These are phyloP conservation scores for Cyclotella sp. DNA, from an alignment of 108 stramenopile genomes.

Conservation along the genomic window DNA sequence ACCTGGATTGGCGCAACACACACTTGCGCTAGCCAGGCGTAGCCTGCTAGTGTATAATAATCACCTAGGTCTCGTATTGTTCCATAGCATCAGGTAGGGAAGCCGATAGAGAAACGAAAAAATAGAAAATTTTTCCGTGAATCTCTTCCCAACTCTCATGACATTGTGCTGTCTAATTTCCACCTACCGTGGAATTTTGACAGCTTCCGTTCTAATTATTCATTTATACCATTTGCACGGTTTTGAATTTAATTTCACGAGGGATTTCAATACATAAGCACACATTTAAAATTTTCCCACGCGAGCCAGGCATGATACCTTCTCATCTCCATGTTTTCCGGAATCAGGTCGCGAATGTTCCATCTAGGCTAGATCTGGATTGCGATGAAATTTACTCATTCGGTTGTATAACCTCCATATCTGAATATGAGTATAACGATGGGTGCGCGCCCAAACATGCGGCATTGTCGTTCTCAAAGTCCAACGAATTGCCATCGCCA, in stretches of 20 bases:
- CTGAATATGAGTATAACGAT: not conserved
- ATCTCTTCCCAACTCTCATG: no score
- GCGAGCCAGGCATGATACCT: not conserved
- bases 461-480: constrained; percentile 6
- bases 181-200: no score
- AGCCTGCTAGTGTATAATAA: no score
- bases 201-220: no score
- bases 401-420: not conserved
- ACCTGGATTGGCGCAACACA: no score
- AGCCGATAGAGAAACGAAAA: no score
- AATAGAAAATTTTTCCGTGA: no score
- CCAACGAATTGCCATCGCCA: constrained; percentile 24
- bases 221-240: no score
- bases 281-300: constrained; percentile 6
- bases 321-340: not conserved
- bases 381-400: not conserved
- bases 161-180: no score
- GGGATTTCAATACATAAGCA: not conserved
- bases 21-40: no score
- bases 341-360: not conserved
- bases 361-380: not conserved
- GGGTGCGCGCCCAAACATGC: not conserved
- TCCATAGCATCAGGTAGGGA: no score
- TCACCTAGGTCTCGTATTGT: no score
- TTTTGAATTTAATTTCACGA: not conserved